Evolutionary conservation across 2,329 filamentous ascomycete species (phyloP).

Genomic region (Calonectria ilicicola): DNA sequence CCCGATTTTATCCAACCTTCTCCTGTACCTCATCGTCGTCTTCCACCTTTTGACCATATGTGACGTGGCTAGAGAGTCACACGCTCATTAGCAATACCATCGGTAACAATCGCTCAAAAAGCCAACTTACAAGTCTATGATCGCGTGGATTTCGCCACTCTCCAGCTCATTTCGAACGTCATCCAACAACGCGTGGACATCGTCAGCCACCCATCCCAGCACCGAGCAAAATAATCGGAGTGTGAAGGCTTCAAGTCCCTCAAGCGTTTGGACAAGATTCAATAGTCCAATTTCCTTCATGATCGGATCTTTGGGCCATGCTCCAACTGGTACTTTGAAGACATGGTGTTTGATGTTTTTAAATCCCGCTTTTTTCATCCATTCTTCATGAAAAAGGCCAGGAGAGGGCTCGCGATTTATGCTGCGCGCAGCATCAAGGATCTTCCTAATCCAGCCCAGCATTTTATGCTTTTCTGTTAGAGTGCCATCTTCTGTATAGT

Average conservation of each 20-base stretch:
- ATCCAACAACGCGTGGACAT: neutral
- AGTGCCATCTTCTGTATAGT: conserved; percentile 44
- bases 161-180: conserved; percentile 15
- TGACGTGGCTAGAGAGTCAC: conserved; percentile 8
- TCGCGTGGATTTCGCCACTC: neutral
- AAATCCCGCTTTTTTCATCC: conserved; percentile 51
- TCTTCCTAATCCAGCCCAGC: neutral
- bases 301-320: conserved; percentile 50
- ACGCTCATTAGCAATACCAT: neutral
- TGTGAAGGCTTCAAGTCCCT: conserved; percentile 15
- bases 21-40: neutral
- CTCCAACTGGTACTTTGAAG: conserved; percentile 48
- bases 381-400: conserved; percentile 40
- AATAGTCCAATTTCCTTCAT: conserved; percentile 47
- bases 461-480: conserved; percentile 36
- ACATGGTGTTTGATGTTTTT: conserved; percentile 44
- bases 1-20: neutral
- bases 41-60: conserved; percentile 21
- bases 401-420: conserved; percentile 32
- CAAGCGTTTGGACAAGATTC: conserved; percentile 18
- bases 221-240: neutral
- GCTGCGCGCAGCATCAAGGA: neutral
- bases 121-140: conserved; percentile 25
- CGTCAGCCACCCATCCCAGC: neutral
- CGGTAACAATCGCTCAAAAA: too few relatives aligned